Evolutionary conservation across 129 eudicot species (phyloP).

Genomic region (Centella asiatica): DNA sequence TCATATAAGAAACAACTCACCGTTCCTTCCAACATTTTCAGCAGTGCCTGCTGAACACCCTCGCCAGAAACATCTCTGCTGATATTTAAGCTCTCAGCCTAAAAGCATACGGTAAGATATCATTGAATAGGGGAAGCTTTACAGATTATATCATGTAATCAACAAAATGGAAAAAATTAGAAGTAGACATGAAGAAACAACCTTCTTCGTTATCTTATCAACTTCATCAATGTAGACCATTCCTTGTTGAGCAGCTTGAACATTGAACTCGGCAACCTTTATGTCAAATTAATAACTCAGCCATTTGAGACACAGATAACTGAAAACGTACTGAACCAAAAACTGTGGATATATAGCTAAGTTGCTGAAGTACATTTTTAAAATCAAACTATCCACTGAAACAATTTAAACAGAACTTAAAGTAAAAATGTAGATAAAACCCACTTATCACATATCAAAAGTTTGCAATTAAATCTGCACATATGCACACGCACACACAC

Average conservation of each 20-base stretch:
- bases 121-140: background rate
- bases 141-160: background rate
- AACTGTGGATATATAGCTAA: background rate
- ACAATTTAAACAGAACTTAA: too few relatives aligned
- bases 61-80: slow-evolving; percentile 98
- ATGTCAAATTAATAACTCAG: slow-evolving; percentile 22
- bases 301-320: slow-evolving; percentile 3
- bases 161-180: background rate
- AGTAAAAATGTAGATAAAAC: too few relatives aligned
- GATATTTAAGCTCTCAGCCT: slow-evolving; percentile 78
- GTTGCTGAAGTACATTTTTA: background rate
- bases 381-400: background rate
- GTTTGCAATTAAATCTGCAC: too few relatives aligned
- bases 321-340: background rate
- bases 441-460: too few relatives aligned
- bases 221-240: slow-evolving; percentile 94
- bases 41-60: slow-evolving; percentile 95
- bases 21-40: slow-evolving; percentile 97
- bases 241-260: slow-evolving; percentile 97
- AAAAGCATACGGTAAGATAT: slow-evolving; percentile 14
- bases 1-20: slow-evolving; percentile 37
- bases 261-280: slow-evolving; percentile 82
- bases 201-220: slow-evolving; percentile 97
- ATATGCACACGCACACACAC: too few relatives aligned
- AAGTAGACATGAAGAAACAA: slow-evolving; percentile 15